phyloP scores from a whole-genome alignment of 176 grass and related monocot species.

The Juncus effusus region DNA sequence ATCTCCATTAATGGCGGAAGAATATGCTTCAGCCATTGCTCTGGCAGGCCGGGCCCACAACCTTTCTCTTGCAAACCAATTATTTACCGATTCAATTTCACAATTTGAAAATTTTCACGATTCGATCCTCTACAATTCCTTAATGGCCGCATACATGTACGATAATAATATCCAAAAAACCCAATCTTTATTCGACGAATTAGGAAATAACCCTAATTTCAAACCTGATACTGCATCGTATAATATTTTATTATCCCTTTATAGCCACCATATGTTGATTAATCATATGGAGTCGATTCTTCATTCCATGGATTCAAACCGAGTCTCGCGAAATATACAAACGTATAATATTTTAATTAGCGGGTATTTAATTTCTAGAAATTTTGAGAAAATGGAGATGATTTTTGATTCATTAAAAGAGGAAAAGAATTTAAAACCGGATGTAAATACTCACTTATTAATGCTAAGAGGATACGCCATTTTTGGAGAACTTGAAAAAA shows the following conservation, averaged over 20 bases:
- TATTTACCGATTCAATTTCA: conserved; percentile 31
- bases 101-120: background rate
- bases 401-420: conserved; percentile 28
- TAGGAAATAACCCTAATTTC: conserved; percentile 25
- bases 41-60: conserved; percentile 39
- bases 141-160: conserved; percentile 40
- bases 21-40: conserved; percentile 34
- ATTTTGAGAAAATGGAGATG: conserved; percentile 35
- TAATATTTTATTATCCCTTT: conserved; percentile 44
- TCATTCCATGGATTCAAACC: conserved; percentile 27
- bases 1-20: conserved; percentile 23
- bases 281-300: conserved; percentile 40
- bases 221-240: conserved; percentile 30
- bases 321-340: conserved; percentile 20
- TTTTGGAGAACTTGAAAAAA: conserved; percentile 33
- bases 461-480: conserved; percentile 44
- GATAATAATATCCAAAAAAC: conserved; percentile 24
- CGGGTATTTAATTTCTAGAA: conserved; percentile 37
- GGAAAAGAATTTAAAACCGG: conserved; percentile 22
- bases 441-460: conserved; percentile 25
- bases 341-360: conserved; percentile 39
- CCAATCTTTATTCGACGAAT: conserved; percentile 26
- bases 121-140: conserved; percentile 31
- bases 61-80: conserved; percentile 30
- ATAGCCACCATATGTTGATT: conserved; percentile 27